phyloP scores from a whole-genome alignment of 148 eudicot genomes.

The Selenicereus undatus region DNA sequence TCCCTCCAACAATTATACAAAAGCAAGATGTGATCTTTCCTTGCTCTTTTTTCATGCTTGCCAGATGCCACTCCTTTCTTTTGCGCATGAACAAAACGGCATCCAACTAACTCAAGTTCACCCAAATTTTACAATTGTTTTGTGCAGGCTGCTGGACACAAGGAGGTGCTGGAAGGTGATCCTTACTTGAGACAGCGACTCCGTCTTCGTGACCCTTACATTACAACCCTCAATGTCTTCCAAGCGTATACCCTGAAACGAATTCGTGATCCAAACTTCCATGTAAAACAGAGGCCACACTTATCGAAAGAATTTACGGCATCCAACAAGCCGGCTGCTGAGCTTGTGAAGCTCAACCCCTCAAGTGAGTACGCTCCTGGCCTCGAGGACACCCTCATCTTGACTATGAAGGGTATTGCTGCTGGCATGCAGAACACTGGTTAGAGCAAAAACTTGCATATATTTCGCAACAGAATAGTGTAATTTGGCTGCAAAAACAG shows the following conservation, averaged over 20 bases:
- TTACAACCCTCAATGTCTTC: constrained; percentile 65
- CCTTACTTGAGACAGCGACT: constrained; percentile 86
- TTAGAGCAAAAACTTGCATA: constrained; percentile 17
- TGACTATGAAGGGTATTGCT: constrained; percentile 97
- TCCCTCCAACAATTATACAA: too few species aligned
- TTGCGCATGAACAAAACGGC: too few species aligned
- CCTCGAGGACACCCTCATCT: constrained; percentile 84
- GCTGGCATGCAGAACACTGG: constrained; percentile 97
- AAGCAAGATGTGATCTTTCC: too few species aligned
- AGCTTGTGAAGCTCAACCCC: constrained; percentile 84
- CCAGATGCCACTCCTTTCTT: too few species aligned
- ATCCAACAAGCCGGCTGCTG: constrained; percentile 66
- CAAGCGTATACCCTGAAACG: constrained; percentile 80
- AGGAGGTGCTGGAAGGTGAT: constrained; percentile 74
- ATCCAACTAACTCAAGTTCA: neutral
- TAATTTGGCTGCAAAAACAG: too few species aligned
- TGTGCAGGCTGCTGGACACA: constrained; percentile 75
- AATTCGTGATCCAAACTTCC: constrained; percentile 71
- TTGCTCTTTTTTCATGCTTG: too few species aligned
- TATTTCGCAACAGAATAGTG: neutral
- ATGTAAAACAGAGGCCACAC: constrained; percentile 68
- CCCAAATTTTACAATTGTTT: neutral
- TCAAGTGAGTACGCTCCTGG: constrained; percentile 90
- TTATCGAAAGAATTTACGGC: constrained; percentile 63
- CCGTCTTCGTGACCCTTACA: constrained; percentile 76